Percentiles rank a stretch among this genome's conserved stretches.
Evolutionary conservation across 768 basidiomycete genomes (phyloP).

Genomic region (Pisolithus microcarpus): DNA sequence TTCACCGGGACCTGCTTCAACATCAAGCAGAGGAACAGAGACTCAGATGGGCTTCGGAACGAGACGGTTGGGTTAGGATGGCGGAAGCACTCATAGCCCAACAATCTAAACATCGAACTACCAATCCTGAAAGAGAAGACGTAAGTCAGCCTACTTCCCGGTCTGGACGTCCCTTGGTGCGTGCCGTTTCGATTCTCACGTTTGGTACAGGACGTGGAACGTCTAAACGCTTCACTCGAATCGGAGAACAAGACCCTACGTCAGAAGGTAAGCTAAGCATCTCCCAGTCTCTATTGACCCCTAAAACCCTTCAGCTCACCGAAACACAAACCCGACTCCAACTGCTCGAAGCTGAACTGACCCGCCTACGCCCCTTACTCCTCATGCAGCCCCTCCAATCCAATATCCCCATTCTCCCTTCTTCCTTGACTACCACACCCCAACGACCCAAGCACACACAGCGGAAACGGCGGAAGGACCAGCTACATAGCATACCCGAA

Average conservation of each 20-base stretch:
- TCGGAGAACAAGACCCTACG: constrained; percentile 57
- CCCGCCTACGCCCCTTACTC: constrained; percentile 59
- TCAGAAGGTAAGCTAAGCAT: constrained; percentile 41
- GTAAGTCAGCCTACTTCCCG: constrained; percentile 25
- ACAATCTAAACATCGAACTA: constrained; percentile 34
- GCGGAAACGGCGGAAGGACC: constrained; percentile 24
- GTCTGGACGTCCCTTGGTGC: neutral
- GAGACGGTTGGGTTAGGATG: constrained; percentile 56
- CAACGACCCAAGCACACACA: constrained; percentile 15
- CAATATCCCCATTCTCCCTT: constrained; percentile 5
- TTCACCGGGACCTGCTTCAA: constrained; percentile 54
- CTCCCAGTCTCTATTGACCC: constrained; percentile 2
- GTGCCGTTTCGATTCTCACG: constrained; percentile 10
- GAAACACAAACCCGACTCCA: constrained; percentile 50
- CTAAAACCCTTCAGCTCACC: constrained; percentile 38
- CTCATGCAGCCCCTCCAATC: constrained; percentile 51
- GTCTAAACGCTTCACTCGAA: constrained; percentile 42
- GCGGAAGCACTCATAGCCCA: constrained; percentile 58
- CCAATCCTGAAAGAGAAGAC: constrained; percentile 33
- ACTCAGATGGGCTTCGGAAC: constrained; percentile 55
- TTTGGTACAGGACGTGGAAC: constrained; percentile 45
- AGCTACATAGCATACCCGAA: constrained; percentile 7
- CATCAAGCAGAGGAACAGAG: constrained; percentile 50
- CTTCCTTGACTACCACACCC: constrained; percentile 5
- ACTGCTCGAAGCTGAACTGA: constrained; percentile 56